Base-by-base conservation (phyloP, 179 eudicot genomes). In the Actinidia arguta region DNA sequence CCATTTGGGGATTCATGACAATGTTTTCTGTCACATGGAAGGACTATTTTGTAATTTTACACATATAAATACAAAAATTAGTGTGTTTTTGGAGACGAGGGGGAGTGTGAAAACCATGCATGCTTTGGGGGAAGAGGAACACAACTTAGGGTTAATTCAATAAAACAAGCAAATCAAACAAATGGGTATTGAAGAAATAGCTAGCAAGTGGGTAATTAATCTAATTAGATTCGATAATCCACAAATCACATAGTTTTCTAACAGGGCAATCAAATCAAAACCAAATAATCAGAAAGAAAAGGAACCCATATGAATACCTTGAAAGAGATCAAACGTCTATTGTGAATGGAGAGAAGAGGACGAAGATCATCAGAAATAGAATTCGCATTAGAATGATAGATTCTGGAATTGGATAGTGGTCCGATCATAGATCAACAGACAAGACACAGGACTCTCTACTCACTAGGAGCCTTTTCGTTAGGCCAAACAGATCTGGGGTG, bases 161-260 rank as follows among this genome's bases (percentile, higher is more conserved):
- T 18, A 18, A 55, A 55, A 55, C 59, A 55, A 71, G 75, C 54
- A 71, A 71, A 71, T 71, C 55, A 71, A 68, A 47, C 75, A 71
- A 71, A 39, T 39, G 42, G 42, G 42, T 39, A 39, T 39, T 39
- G 42, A 39, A 39, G 36, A 31, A 39, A 47, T 20, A 9, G 31
- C 27, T 18, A 71, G 31, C 12, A 71, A 47, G 54, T 13, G 55
- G 27, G 54, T 18, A 47, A n/a, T 20, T 54, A 46, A 46, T 0
- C 27, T n/a, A 71, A 27, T 46, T 4, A 46, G 6, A 71, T 6
- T 39, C 16, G 72, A 67, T 39, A 13, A 67, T 2, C 72, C 36
- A 14, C 4, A 12, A 4, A 13, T 5, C 20, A 31, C 6, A 6
- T 39, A 4, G 14, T 31, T 27, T 24, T 13, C 47, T 0, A 14